Evolutionary conservation across 371 early-diverging fungal species (phyloP).

Genomic region (Nematocida sp.): DNA sequence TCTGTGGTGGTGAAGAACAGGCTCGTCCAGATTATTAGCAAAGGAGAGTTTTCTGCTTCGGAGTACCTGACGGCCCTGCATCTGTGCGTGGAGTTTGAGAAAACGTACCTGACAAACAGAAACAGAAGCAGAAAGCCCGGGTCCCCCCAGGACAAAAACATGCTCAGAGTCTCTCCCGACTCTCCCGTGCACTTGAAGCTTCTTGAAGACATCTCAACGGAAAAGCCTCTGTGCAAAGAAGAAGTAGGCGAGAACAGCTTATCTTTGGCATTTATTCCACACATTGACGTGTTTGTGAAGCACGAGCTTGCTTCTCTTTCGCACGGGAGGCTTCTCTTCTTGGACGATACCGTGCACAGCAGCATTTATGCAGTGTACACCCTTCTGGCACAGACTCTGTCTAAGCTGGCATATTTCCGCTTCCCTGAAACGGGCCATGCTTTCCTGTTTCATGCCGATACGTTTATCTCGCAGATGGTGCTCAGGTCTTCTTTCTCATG

Average conservation of each 20-base stretch:
- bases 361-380: slow-evolving; percentile 33
- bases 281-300: slow-evolving; percentile 35
- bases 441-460: slow-evolving; percentile 28
- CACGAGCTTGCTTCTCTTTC: background rate
- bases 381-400: slow-evolving; percentile 1
- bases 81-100: slow-evolving; percentile 41
- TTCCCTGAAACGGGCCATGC: slow-evolving; percentile 38
- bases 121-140: background rate
- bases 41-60: background rate
- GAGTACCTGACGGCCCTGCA: slow-evolving; percentile 23
- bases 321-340: background rate
- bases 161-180: slow-evolving; percentile 14
- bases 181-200: slow-evolving; percentile 26
- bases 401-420: slow-evolving; percentile 38
- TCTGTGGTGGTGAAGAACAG: slow-evolving; percentile 40
- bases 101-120: background rate
- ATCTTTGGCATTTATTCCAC: slow-evolving; percentile 31
- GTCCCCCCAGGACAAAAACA: background rate
- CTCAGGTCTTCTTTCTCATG: slow-evolving; percentile 12
- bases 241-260: slow-evolving; percentile 28
- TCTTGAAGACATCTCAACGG: slow-evolving; percentile 44
- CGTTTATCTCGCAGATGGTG: slow-evolving; percentile 9
- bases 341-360: background rate
- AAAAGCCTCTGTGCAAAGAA: slow-evolving; percentile 24
- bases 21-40: slow-evolving; percentile 17